phyloP scores from a whole-genome alignment of 2,329 filamentous ascomycete species.

The Tolypocladium inflatum region DNA sequence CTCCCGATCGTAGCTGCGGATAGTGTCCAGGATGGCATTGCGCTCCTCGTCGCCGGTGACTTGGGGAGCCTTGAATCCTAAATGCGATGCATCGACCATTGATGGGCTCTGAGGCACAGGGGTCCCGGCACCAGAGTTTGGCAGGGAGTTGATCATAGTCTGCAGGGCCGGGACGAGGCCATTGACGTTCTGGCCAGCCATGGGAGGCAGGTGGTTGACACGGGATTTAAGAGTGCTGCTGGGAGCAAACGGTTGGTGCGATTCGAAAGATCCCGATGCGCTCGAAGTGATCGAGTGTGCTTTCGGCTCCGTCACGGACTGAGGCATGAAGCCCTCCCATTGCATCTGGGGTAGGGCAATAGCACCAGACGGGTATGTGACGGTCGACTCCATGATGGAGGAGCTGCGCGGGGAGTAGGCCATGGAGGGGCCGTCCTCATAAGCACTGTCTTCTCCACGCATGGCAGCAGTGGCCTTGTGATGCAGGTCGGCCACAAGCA shows the following conservation, averaged over 20 bases:
- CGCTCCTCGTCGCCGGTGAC: constrained; percentile 78
- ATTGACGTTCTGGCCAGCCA: constrained; percentile 54
- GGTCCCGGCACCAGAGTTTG: constrained; percentile 59
- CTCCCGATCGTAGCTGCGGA: constrained; percentile 71
- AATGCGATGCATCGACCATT: constrained; percentile 57
- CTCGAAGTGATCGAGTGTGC: constrained; percentile 63
- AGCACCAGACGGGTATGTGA: constrained; percentile 67
- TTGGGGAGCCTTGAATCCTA: constrained; percentile 64
- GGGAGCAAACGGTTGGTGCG: constrained; percentile 52
- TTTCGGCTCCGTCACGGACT: constrained; percentile 60
- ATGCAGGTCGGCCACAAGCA: constrained; percentile 97
- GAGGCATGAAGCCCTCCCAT: constrained; percentile 82
- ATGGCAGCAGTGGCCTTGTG: constrained; percentile 79
- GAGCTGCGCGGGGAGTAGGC: constrained; percentile 64
- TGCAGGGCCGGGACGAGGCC: constrained; percentile 56
- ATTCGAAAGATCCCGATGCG: constrained; percentile 57
- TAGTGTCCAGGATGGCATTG: constrained; percentile 75
- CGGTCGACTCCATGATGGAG: constrained; percentile 66
- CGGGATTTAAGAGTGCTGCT: constrained; percentile 47
- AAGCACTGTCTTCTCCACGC: constrained; percentile 45
- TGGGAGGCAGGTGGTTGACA: constrained; percentile 54
- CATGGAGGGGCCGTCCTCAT: constrained; percentile 50
- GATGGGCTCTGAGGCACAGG: constrained; percentile 67
- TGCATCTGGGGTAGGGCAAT: constrained; percentile 79
- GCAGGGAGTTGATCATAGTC: constrained; percentile 63